These are phyloP conservation scores for Aspergillus nomiae DNA, from an alignment of 2,329 filamentous ascomycete genomes.

Conservation along the genomic window DNA sequence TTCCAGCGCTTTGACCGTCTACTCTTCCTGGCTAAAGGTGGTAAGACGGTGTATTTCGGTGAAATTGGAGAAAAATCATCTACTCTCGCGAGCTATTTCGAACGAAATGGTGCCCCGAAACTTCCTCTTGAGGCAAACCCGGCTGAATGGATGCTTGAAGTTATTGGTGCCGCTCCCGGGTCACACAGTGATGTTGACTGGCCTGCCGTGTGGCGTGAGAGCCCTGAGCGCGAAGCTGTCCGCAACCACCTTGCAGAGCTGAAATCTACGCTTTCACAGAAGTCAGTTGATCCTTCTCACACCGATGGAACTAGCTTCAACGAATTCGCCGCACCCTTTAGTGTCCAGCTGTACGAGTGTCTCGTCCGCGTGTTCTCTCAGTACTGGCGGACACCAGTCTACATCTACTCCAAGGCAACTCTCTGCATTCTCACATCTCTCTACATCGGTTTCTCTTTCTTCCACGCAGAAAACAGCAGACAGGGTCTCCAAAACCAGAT, in stretches of 20 bases:
- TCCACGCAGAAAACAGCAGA: constrained; percentile 69
- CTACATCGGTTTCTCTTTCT: constrained; percentile 85
- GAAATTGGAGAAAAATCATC: constrained; percentile 63
- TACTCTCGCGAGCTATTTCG: constrained; percentile 65
- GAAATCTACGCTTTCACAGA: constrained; percentile 43
- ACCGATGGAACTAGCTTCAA: constrained; percentile 61
- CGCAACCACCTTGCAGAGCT: constrained; percentile 59
- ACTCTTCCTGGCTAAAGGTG: constrained; percentile 65
- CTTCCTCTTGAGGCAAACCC: constrained; percentile 68
- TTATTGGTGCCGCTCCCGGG: constrained; percentile 63
- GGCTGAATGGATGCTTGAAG: constrained; percentile 72
- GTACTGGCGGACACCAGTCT: constrained; percentile 86
- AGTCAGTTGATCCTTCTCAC: constrained; percentile 40
- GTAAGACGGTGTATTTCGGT: constrained; percentile 70
- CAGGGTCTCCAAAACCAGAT: constrained; percentile 89
- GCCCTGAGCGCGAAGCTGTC: constrained; percentile 58
- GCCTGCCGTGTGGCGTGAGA: constrained; percentile 63
- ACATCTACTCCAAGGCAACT: constrained; percentile 80
- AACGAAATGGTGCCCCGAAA: constrained; percentile 61
- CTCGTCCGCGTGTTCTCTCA: constrained; percentile 79
- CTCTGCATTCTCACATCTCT: constrained; percentile 68
- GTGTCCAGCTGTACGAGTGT: constrained; percentile 67
- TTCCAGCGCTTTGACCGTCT: constrained; percentile 80
- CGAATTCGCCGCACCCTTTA: constrained; percentile 80
- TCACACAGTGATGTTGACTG: constrained; percentile 66